Evolutionary conservation across 345 rosid genomes (phyloP).

Genomic region (Cardiospermum halicacabum): DNA sequence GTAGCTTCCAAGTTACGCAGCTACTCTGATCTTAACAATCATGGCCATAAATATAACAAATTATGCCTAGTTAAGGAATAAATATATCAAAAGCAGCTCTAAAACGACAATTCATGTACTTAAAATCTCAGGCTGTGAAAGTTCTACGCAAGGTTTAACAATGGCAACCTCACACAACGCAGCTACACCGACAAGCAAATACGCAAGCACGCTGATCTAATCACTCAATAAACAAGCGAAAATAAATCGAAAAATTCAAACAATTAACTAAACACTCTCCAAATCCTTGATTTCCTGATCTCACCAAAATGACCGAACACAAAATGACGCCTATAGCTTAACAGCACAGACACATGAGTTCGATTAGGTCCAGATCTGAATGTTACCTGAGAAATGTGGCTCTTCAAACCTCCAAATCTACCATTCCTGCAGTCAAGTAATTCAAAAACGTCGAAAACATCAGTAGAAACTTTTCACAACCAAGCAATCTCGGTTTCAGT

Average conservation of each 20-base stretch:
- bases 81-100: neutral
- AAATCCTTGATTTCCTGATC: slow-evolving; percentile 1
- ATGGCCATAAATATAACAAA: neutral
- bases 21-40: neutral
- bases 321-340: neutral
- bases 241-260: slow-evolving; percentile 4
- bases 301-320: neutral
- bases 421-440: slow-evolving; percentile 31
- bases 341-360: neutral
- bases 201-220: neutral
- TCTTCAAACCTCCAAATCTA: slow-evolving; percentile 33
- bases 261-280: slow-evolving; percentile 4
- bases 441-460: slow-evolving; percentile 14
- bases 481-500: neutral
- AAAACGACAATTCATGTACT: neutral
- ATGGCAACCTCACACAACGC: neutral
- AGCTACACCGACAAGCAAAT: neutral
- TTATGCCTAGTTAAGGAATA: no score
- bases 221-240: neutral
- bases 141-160: neutral
- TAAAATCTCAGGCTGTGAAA: neutral
- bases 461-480: neutral
- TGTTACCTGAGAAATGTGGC: slow-evolving; percentile 34
- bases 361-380: slow-evolving; percentile 51
- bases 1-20: neutral